Evolutionary conservation across 352 stramenopile species (phyloP).

Genomic region (Globisporangium radiosum): DNA sequence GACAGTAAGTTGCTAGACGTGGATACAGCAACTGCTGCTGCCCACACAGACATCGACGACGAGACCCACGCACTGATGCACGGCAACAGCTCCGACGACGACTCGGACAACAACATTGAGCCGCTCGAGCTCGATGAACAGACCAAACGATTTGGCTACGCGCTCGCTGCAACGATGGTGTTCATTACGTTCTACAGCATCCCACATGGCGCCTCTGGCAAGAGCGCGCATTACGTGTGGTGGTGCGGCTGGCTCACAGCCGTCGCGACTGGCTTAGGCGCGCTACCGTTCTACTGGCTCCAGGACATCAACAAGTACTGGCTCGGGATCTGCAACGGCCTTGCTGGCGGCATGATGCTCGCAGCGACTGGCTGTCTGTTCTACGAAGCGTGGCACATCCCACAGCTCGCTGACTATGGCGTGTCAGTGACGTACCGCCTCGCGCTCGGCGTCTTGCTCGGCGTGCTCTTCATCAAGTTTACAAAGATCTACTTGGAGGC

Average conservation of each 20-base stretch:
- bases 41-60: conserved; percentile 1
- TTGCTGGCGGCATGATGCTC: conserved; percentile 98
- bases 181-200: conserved; percentile 64
- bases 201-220: conserved; percentile 30
- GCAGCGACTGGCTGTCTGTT: conserved; percentile 93
- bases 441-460: conserved; percentile 84
- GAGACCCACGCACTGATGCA: conserved; percentile 15
- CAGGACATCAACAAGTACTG: conserved; percentile 91
- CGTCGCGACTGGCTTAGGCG: conserved; percentile 92
- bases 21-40: background rate
- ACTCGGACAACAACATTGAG: conserved; percentile 2
- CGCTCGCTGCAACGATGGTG: conserved; percentile 38
- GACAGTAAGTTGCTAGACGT: too few species aligned
- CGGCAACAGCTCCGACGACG: background rate
- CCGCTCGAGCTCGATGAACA: conserved; percentile 16
- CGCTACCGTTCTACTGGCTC: conserved; percentile 93
- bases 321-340: conserved; percentile 91
- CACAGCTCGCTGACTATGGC: conserved; percentile 60
- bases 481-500: conserved; percentile 93
- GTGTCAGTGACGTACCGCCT: conserved; percentile 78
- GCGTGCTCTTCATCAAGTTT: conserved; percentile 95
- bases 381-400: conserved; percentile 88
- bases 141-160: conserved; percentile 36
- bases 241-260: conserved; percentile 98
- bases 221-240: conserved; percentile 90